Conservation (phyloP, 768 basidiomycete species). For the Serendipita sp. region DNA sequence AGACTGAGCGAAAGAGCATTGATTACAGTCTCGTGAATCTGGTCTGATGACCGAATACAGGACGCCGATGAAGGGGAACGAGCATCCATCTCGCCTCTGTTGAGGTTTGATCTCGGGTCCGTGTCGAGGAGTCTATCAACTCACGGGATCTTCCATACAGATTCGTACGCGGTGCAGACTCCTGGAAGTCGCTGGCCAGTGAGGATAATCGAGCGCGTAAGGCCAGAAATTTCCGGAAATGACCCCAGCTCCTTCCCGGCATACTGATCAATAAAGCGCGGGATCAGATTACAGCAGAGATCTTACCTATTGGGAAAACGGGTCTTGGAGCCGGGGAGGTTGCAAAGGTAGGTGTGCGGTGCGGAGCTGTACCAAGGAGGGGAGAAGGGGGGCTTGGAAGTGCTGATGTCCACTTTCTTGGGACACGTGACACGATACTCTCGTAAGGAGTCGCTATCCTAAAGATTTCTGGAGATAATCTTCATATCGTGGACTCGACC, state of each 20-base stretch:
- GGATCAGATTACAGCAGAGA: neutral
- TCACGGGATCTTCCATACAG: neutral
- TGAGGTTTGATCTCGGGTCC: slow-evolving; percentile 3
- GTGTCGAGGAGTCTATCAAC: neutral
- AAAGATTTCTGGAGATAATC: neutral
- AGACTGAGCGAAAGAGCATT: neutral
- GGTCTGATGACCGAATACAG: slow-evolving; percentile 2
- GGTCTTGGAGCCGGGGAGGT: neutral
- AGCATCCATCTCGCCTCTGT: slow-evolving; percentile 3
- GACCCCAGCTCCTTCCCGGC: neutral
- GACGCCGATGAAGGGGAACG: slow-evolving; percentile 3
- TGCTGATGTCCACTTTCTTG: neutral
- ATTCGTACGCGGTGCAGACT: neutral
- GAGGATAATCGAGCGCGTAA: neutral
- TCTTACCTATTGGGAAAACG: neutral
- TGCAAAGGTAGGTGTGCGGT: neutral
- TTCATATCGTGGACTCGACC: neutral
- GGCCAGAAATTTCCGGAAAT: neutral
- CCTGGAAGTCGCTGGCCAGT: neutral
- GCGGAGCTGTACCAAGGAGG: slow-evolving; percentile 1
- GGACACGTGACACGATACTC: no score
- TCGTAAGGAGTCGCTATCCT: neutral
- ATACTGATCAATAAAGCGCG: neutral
- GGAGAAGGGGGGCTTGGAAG: neutral
- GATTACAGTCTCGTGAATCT: neutral